Conservation (phyloP, 495 filamentous ascomycete species). For the Neurospora africana region DNA sequence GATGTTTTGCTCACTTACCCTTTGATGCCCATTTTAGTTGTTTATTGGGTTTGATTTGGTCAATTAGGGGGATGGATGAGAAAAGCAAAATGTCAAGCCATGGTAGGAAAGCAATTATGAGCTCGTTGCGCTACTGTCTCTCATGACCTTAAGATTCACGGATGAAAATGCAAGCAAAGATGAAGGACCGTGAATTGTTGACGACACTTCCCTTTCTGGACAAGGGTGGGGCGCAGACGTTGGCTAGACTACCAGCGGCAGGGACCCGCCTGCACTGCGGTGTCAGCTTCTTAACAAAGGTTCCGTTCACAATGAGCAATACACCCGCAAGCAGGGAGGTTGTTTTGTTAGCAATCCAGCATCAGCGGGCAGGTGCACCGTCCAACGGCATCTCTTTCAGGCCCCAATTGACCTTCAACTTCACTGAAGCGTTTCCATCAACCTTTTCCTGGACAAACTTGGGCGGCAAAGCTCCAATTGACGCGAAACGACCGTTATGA, state of each 20-base stretch:
- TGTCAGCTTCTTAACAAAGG: neutral
- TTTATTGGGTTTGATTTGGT: neutral
- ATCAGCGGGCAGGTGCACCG: neutral
- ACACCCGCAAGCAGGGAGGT: neutral
- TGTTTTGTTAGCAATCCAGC: neutral
- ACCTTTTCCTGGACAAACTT: neutral
- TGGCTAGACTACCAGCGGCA: neutral
- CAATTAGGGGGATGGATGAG: too few relatives aligned
- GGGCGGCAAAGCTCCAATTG: neutral
- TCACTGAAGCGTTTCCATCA: neutral
- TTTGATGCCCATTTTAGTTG: constrained; percentile 48
- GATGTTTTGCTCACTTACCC: constrained; percentile 29
- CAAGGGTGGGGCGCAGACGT: neutral
- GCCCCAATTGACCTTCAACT: neutral
- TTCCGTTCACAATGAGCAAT: too few relatives aligned
- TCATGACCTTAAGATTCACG: neutral
- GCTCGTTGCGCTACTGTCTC: neutral
- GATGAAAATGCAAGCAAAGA: neutral
- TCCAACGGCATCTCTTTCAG: neutral
- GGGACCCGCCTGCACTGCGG: neutral
- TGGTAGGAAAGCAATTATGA: neutral
- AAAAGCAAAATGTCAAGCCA: neutral
- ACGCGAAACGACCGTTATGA: neutral
- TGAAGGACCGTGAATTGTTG: constrained; percentile 15
- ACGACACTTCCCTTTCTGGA: constrained; percentile 17